Base-by-base conservation (phyloP, 2,329 filamentous ascomycete species). In the Pestalotiopsis sp. region DNA sequence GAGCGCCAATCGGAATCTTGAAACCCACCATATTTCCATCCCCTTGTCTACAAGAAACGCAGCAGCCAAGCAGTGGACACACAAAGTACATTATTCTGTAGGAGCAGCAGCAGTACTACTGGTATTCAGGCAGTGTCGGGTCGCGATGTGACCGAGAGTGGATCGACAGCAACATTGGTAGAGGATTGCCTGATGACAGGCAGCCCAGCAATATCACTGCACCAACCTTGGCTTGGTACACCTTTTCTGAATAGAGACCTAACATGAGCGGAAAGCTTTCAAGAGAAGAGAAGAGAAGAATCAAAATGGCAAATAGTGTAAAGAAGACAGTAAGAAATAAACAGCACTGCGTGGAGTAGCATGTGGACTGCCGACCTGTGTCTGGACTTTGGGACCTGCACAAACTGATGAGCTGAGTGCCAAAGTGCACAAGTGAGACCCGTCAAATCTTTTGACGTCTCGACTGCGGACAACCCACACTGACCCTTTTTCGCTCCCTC, bases 391-490 rank as follows among this genome's bases (percentile, higher is more conserved):
- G 45, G 45, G 49, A 56, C 49, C 49, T 56, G 49, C 49, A 36
- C 45, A 52, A 17, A 52, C 20, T 52, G 45, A 52, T 52, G 45
- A 52, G 45, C 45, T 52, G 45, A 64, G 39, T n/a, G 36, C 61
- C 20, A 23, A 20, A 23, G 45, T 17, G 45, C 45, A 20, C 45
- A 17, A 36, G n/a, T 41, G 59, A 41, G 64, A 66, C 64, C 49
- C 25, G 64, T 39, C 64, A 66, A 58, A 36, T 62, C 57, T 67
- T 67, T 56, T 67, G 65, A 67, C 65, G 65, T 67, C 31, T 67
- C 65, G 27, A 67, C 27, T 20, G n/a, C 36, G 20, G 56, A 67
- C 45, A 59, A 31, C 65, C 65, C 65, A 60, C 58, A 52, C 65
- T 59, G 56, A 59, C 56, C 61, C 65, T 67, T 45, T 67, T 60